Conservation (phyloP, 108 stramenopile species). For the Stephanodiscus triporus region DNA sequence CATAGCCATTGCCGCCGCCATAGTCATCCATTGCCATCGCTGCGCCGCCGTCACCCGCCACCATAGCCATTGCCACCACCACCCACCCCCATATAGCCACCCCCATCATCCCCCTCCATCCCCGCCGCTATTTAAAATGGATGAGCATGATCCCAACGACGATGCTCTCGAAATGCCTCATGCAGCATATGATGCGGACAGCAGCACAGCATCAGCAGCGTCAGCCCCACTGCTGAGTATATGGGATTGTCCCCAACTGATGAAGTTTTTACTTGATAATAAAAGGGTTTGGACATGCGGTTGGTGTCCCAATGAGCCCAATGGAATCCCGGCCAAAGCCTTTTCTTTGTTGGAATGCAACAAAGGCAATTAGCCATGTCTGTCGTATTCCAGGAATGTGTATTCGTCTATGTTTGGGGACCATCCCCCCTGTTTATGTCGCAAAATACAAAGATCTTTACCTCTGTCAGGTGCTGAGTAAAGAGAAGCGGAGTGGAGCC, state of each 20-base stretch:
- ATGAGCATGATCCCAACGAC: no score
- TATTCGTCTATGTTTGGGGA: background rate
- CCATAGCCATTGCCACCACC: no score
- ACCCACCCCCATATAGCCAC: no score
- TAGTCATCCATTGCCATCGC: no score
- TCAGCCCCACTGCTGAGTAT: no score
- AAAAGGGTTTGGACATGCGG: background rate
- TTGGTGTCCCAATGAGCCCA: background rate
- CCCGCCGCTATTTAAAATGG: no score
- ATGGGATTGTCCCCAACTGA: background rate
- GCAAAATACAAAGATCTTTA: background rate
- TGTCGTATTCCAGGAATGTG: background rate
- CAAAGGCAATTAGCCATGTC: background rate
- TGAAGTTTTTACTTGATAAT: background rate
- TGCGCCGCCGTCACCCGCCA: no score
- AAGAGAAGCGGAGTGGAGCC: background rate
- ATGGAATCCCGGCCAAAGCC: slow-evolving; percentile 2
- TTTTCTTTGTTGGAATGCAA: background rate
- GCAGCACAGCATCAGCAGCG: no score
- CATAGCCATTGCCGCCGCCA: no score
- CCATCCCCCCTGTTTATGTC: background rate
- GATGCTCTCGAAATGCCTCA: no score
- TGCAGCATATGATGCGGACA: no score
- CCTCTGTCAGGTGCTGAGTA: background rate
- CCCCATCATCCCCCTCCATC: no score